phyloP scores from a whole-genome alignment of 192 early-diverging fungal genomes.

The Podila clonocystis region DNA sequence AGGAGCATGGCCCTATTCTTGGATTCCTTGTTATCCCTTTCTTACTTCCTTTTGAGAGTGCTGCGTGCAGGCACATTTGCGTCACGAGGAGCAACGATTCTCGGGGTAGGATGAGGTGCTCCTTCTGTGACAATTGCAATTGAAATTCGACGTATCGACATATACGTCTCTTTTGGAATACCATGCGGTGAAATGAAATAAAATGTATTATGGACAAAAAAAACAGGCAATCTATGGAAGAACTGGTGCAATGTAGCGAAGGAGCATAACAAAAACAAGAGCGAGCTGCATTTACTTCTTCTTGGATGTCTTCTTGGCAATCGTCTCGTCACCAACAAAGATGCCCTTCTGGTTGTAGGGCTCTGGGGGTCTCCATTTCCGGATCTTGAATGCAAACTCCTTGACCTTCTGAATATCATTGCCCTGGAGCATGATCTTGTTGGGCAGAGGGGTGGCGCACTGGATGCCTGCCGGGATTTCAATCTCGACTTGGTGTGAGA shows the following conservation, averaged over 20 bases:
- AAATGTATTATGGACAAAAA: not conserved
- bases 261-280: not conserved
- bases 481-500: slow-evolving; percentile 83
- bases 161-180: not conserved
- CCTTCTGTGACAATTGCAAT: no score
- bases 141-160: no score
- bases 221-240: no score
- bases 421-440: slow-evolving; percentile 84
- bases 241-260: not conserved
- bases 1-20: no score
- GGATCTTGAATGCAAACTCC: slow-evolving; percentile 92
- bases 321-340: slow-evolving; percentile 98
- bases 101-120: no score
- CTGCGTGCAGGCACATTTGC: not conserved
- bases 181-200: not conserved
- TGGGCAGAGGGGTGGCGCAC: slow-evolving; percentile 81
- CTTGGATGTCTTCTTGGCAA: slow-evolving; percentile 98
- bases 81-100: not conserved
- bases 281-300: slow-evolving; percentile 72
- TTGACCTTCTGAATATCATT: slow-evolving; percentile 83
- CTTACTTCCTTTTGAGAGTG: no score
- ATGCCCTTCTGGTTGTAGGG: slow-evolving; percentile 99
- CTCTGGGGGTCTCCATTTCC: slow-evolving; percentile 92
- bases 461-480: slow-evolving; percentile 83
- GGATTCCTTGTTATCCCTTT: no score